These are phyloP conservation scores for Castanea crenata DNA, from an alignment of 306 rosid species.

Conservation along the genomic window DNA sequence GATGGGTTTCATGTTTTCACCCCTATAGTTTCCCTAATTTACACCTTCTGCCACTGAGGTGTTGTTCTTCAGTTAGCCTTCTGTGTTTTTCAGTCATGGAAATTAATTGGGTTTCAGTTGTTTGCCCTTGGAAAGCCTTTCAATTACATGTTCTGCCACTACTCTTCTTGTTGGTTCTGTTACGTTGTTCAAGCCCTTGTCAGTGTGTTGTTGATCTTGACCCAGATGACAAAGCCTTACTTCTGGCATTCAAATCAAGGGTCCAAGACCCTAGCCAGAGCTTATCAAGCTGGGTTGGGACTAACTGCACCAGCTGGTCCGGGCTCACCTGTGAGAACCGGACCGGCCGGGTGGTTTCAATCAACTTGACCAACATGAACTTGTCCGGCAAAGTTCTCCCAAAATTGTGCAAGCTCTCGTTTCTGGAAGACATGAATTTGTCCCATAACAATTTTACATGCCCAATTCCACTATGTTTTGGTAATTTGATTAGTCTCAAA, in stretches of 20 bases:
- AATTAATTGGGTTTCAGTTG: constrained; percentile 26
- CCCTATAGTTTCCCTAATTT: neutral
- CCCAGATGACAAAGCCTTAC: constrained; percentile 67
- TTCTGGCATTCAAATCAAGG: constrained; percentile 47
- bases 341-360: constrained; percentile 67
- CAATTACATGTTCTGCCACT: constrained; percentile 34
- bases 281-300: constrained; percentile 73
- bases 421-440: constrained; percentile 50
- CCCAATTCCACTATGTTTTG: constrained; percentile 70
- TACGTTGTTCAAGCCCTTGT: constrained; percentile 23
- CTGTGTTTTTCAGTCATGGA: constrained; percentile 36
- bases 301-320: constrained; percentile 73
- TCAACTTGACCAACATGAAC: constrained; percentile 57
- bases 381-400: constrained; percentile 76
- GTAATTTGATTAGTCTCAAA: constrained; percentile 45
- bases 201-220: constrained; percentile 48
- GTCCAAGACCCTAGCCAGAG: constrained; percentile 64
- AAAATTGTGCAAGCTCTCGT: constrained; percentile 54
- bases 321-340: constrained; percentile 74
- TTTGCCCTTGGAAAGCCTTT: constrained; percentile 20
- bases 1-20: constrained; percentile 23
- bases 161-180: constrained; percentile 35
- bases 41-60: constrained; percentile 26
- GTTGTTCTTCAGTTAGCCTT: constrained; percentile 21
- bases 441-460: constrained; percentile 66